Evolutionary conservation across 176 grass and related monocot genomes (phyloP).

Genomic region (Musa beccarii): DNA sequence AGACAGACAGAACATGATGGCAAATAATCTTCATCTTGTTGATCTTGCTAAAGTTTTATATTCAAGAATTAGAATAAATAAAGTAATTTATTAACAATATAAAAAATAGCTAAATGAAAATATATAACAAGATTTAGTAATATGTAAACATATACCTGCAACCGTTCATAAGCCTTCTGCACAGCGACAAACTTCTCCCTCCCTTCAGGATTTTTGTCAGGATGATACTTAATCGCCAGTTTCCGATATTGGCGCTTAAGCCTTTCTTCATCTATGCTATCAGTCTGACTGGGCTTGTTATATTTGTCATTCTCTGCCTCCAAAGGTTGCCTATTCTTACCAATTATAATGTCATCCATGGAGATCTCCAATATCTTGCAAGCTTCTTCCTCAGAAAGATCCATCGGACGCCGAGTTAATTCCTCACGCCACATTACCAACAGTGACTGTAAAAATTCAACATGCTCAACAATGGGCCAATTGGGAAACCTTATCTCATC

Average conservation of each 20-base stretch:
- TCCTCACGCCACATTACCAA: conserved; percentile 99
- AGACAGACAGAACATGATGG: too few relatives aligned
- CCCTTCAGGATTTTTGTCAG: conserved; percentile 99
- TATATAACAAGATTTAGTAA: background rate
- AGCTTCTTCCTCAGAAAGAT: conserved; percentile 95
- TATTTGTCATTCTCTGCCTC: conserved; percentile 29
- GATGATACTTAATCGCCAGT: conserved; percentile 96
- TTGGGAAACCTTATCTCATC: conserved; percentile 99
- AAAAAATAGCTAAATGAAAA: background rate
- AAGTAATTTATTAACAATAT: background rate
- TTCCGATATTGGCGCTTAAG: conserved; percentile 96
- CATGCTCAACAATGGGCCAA: conserved; percentile 97
- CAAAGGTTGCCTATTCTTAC: conserved; percentile 46
- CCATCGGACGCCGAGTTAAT: conserved; percentile 94
- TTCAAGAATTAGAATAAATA: too few relatives aligned
- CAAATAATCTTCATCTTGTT: too few relatives aligned
- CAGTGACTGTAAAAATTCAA: conserved; percentile 93
- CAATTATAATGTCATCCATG: conserved; percentile 77
- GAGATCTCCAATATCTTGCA: conserved; percentile 97
- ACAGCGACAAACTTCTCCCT: conserved; percentile 97
- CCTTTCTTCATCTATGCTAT: conserved; percentile 98
- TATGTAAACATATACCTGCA: conserved; percentile 50
- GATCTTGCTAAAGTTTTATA: too few relatives aligned
- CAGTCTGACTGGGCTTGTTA: conserved; percentile 34
- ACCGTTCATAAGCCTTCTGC: conserved; percentile 96